phyloP scores from a whole-genome alignment of 1,284 basidiomycete genomes.

The Volvariella surrecta region DNA sequence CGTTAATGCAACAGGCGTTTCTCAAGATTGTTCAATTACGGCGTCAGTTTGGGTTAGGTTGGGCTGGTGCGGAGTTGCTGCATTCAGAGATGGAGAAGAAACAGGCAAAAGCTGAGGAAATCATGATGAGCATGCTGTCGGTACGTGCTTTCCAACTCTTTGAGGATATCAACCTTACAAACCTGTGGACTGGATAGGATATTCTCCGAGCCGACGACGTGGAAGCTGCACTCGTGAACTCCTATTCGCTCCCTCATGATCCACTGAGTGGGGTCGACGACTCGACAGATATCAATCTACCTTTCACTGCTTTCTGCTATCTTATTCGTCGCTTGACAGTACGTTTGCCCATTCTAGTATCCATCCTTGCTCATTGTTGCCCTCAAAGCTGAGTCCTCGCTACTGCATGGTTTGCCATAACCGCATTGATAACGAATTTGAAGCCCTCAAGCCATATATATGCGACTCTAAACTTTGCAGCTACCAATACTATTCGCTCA shows the following conservation, averaged over 20 bases:
- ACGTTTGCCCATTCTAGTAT: background rate
- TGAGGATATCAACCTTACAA: too few species aligned
- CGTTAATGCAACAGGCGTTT: conserved; percentile 43
- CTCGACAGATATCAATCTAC: conserved; percentile 37
- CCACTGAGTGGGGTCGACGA: conserved; percentile 29
- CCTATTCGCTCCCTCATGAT: conserved; percentile 41
- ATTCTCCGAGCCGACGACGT: conserved; percentile 34
- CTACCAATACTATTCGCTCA: conserved; percentile 56
- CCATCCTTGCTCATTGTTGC: background rate
- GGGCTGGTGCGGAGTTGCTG: conserved; percentile 56
- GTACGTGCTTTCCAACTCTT: conserved; percentile 16
- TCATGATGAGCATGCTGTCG: conserved; percentile 22
- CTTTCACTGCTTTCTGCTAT: conserved; percentile 50
- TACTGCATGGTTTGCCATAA: conserved; percentile 60
- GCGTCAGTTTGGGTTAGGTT: conserved; percentile 42
- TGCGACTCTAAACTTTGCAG: conserved; percentile 50
- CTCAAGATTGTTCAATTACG: conserved; percentile 43
- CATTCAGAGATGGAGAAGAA: conserved; percentile 34
- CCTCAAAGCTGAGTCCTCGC: conserved; percentile 45
- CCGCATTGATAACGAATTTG: conserved; percentile 38
- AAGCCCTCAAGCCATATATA: conserved; percentile 59
- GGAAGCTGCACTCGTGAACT: conserved; percentile 30
- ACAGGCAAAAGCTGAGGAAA: conserved; percentile 31
- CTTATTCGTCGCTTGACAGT: conserved; percentile 52
- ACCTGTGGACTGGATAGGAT: conserved; percentile 15